A percentile compares a stretch with the other conserved stretches of the same genome.
Conservation (phyloP, 305 asterid species). For the Fraxinus ornus region DNA sequence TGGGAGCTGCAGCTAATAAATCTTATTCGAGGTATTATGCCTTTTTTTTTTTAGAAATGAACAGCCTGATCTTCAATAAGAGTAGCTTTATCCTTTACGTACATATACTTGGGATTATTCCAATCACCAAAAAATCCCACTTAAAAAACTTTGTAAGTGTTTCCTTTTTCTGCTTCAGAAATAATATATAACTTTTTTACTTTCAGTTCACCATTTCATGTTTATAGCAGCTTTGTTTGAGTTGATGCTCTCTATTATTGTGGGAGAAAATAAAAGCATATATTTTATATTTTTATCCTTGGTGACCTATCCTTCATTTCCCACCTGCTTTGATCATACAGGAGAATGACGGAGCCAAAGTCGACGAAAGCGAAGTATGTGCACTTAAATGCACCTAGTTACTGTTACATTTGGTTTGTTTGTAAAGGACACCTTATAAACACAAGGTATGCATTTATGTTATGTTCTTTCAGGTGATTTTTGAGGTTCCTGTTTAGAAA, state of each 20-base stretch:
- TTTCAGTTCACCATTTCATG: not conserved
- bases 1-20: slow-evolving; percentile 85
- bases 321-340: slow-evolving; percentile 25
- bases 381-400: slow-evolving; percentile 59
- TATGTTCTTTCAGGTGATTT: not conserved
- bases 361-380: slow-evolving; percentile 84
- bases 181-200: not conserved
- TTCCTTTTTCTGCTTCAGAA: not conserved
- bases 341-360: slow-evolving; percentile 72
- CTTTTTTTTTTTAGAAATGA: not conserved
- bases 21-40: slow-evolving; percentile 60
- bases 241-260: not conserved
- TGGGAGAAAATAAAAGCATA: not conserved
- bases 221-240: not conserved
- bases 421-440: slow-evolving; percentile 78
- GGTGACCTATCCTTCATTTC: not conserved
- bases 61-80: not conserved
- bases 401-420: slow-evolving; percentile 78
- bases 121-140: not conserved
- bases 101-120: not conserved
- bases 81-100: not conserved
- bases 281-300: not conserved
- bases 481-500: not conserved
- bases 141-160: not conserved
- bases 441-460: slow-evolving; percentile 53